Percentiles rank a stretch among this genome's conserved stretches.
phyloP scores from a whole-genome alignment of 208 protist species.

The Tritrichomonas foetus region DNA sequence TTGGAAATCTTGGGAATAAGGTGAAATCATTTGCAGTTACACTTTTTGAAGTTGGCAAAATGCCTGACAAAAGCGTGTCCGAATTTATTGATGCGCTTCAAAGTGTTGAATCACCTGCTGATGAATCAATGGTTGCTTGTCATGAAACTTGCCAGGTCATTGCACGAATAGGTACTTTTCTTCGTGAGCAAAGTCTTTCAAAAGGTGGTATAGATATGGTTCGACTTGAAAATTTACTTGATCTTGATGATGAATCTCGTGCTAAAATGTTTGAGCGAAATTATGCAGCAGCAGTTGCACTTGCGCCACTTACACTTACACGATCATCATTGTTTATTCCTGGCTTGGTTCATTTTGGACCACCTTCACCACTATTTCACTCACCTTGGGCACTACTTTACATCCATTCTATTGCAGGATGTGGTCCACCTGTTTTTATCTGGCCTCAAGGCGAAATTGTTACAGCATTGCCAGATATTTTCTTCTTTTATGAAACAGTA shows the following conservation, averaged over 20 bases:
- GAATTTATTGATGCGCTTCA: constrained; percentile 5
- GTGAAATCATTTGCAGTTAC: constrained; percentile 24
- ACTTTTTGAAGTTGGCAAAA: constrained; percentile 19
- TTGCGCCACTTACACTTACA: background rate
- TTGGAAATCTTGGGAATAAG: background rate
- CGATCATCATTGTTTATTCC: background rate
- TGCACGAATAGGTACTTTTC: background rate
- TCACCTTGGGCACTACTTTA: constrained; percentile 27
- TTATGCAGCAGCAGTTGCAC: background rate
- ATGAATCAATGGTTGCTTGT: constrained; percentile 22
- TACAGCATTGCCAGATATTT: background rate
- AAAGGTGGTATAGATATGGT: background rate
- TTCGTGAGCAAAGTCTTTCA: background rate
- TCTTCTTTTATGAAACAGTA: constrained; percentile 15
- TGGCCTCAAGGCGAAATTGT: constrained; percentile 37
- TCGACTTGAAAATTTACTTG: background rate
- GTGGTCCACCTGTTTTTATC: background rate
- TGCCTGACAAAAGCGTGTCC: background rate
- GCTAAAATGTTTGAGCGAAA: constrained; percentile 20
- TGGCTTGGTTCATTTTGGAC: background rate
- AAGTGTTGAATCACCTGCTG: background rate
- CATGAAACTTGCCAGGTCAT: background rate
- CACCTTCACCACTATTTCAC: constrained; percentile 18
- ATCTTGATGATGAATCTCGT: background rate
- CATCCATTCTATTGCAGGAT: background rate